Evolutionary conservation across 225 moss, liverwort and hornwort species (phyloP), one percentile per base, ranked within the genome.

Genomic region (Thuidium tamariscinum): DNA sequence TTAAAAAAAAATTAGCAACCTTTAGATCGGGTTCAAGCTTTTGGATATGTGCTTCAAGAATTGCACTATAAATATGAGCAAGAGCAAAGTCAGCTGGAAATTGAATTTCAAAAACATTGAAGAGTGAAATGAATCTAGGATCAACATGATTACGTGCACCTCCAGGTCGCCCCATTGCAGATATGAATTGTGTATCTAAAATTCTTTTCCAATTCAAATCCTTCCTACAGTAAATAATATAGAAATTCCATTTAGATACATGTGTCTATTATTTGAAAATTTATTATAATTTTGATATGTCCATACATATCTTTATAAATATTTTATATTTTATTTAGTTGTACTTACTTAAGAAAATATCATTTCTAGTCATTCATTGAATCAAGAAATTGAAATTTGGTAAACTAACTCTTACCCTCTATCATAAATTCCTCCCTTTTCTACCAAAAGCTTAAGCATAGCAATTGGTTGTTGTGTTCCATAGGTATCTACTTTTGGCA

Each of bases 391-490:
- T 2, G 52, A 29, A 54, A 11, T 7, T 48, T 42, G 1, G 3
- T 55, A 12, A 67, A 69, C 10, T 36, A 3, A 69, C 55, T 29
- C 34, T n/a, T 88, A 95, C 97, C 96, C 97, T 85, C 96, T 91
- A 85, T 96, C 90, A 86, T 97, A 97, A 25, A 97, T 95, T 89
- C 97, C 97, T 63, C 94, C 83, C 46, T 93, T 93, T 70, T 97
- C 97, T 37, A 97, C 87, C 48, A 97, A 91, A 85, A 97, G 94
- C 57, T 96, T 97, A 29, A 97, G 91, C 93, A 97, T 90, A 8
- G 97, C 97, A 88, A 97, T 96, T 11, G 96, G 97, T 83, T 97
- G 97, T 88, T 97, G 96, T 52, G 97, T 96, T 67, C 97, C 97
- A 75, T 96, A 96, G 4, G 93, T 96, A 74, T 97, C 97, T 64